A percentile compares a stretch with the other conserved stretches of the same genome.
Conservation (phyloP, 257 asterid genomes). For the Gentiana straminea region DNA sequence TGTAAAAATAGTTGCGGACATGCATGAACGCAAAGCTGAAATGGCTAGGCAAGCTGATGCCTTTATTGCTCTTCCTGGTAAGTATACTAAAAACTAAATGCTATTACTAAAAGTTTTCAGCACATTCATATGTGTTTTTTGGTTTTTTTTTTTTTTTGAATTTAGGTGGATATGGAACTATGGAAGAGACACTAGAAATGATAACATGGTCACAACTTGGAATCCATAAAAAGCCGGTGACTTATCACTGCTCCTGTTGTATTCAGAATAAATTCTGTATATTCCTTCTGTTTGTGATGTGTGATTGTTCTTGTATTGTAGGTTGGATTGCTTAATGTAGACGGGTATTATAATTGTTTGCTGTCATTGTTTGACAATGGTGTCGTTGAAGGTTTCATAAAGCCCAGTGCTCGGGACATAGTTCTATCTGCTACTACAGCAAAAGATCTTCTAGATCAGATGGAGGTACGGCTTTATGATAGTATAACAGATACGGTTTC, state of each 20-base stretch:
- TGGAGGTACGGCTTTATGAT: conserved; percentile 57
- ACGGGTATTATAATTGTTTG: conserved; percentile 85
- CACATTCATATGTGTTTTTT: neutral
- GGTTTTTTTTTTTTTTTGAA: conserved; percentile 3
- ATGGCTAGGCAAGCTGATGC: conserved; percentile 95
- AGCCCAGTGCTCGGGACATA: conserved; percentile 74
- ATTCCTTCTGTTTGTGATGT: conserved; percentile 3
- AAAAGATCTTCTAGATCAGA: conserved; percentile 54
- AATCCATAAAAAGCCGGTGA: conserved; percentile 85
- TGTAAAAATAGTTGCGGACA: conserved; percentile 80
- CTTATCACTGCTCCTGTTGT: conserved; percentile 8
- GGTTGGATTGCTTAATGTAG: conserved; percentile 96
- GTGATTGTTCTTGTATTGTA: conserved; percentile 23
- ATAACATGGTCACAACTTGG: conserved; percentile 99
- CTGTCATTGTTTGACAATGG: conserved; percentile 87
- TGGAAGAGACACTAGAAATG: conserved; percentile 96
- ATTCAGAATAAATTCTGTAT: neutral
- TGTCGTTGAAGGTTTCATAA: conserved; percentile 94
- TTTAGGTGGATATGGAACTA: conserved; percentile 94
- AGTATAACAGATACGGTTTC: too few species aligned
- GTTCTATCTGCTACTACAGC: conserved; percentile 87
- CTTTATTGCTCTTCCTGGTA: conserved; percentile 96
- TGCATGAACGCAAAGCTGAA: conserved; percentile 98
- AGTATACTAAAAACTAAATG: conserved; percentile 3
- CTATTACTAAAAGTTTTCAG: neutral